A percentile compares a stretch with the other conserved stretches of the same genome.
phyloP scores from a whole-genome alignment of 768 basidiomycete species.

The Russula earlei region DNA sequence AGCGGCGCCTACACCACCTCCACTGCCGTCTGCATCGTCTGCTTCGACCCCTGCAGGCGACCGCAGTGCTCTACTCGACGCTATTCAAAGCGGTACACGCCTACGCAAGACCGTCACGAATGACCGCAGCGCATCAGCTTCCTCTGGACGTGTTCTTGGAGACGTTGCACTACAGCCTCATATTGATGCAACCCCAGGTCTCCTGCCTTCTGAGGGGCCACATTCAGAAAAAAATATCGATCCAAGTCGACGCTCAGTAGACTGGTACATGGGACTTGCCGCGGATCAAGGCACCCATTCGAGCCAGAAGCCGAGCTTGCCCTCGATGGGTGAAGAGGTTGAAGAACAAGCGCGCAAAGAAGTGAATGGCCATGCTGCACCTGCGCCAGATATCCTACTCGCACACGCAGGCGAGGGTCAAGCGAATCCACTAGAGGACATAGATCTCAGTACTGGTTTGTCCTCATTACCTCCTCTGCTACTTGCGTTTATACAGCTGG shows the following conservation, averaged over 20 bases:
- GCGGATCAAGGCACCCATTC: slow-evolving; percentile 45
- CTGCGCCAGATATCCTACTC: slow-evolving; percentile 50
- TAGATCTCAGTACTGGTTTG: slow-evolving; percentile 57
- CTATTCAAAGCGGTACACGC: slow-evolving; percentile 69
- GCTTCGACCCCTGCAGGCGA: slow-evolving; percentile 36
- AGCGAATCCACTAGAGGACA: slow-evolving; percentile 54
- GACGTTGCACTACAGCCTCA: slow-evolving; percentile 63
- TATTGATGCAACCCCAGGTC: slow-evolving; percentile 40
- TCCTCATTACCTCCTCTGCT: slow-evolving; percentile 4
- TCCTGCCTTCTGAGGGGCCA: slow-evolving; percentile 32
- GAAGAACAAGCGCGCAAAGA: slow-evolving; percentile 39
- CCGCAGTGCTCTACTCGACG: slow-evolving; percentile 56
- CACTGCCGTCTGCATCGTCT: slow-evolving; percentile 20
- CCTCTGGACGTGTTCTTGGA: slow-evolving; percentile 73
- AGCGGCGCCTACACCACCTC: slow-evolving; percentile 26
- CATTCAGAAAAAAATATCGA: slow-evolving; percentile 32
- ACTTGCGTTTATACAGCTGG: slow-evolving; percentile 5
- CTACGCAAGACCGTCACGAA: slow-evolving; percentile 72
- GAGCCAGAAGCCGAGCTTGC: slow-evolving; percentile 32
- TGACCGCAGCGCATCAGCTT: slow-evolving; percentile 64
- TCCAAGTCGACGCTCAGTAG: slow-evolving; percentile 55
- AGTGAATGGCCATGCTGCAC: slow-evolving; percentile 22
- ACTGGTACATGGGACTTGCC: slow-evolving; percentile 86
- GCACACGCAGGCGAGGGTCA: slow-evolving; percentile 32
- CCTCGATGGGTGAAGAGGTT: slow-evolving; percentile 51